Evolutionary conservation across 805 yeast genomes (phyloP), one percentile per base, ranked within the genome.

Genomic region (Tetrapisispora arboricola): DNA sequence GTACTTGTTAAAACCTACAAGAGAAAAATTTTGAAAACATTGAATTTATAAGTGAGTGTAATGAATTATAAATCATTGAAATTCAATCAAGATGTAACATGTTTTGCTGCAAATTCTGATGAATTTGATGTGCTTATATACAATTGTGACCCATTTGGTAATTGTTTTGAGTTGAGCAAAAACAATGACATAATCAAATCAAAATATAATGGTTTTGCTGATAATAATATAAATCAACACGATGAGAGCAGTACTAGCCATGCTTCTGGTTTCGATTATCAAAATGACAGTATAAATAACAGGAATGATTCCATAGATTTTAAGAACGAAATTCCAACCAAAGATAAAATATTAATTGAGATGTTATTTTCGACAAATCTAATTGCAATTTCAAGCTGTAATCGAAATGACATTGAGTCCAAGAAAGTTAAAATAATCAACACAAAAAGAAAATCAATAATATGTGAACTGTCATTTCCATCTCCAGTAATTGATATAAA

Each of bases 311-410:
- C 8, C 5, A 15, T 7, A 21, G 24, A 8, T 15, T 16, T 7
- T 16, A 8, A 8, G 8, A 12, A 33, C 13, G 30, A 34, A 4
- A 12, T 11, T 29, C 10, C 13, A 9, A 21, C 12, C 15, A 4
- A 44, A 22, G 45, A 36, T n/a, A 44, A 46, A 20, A 46, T 55
- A 21, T 71, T 84, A 1, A 78, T 86, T 10, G 95, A 87, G 57
- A 88, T 92, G 96, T 72, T 90, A 20, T 90, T 87, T 55, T 72
- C 87, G 32, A 86, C 97, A 0, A 82, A 94, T 6, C 68, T 90
- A 29, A 74, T 92, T 19, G 96, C 94, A 0, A 66, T 85, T 6
- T 94, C 85, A 2, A 90, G 87, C 7, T 65, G 76, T 38, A 84
- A 79, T 41, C 80, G 74, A 46, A 78, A 83, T 5, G 51, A 70